Evolutionary conservation across 129 eudicot species (phyloP).

Genomic region (Artemisia argyi): DNA sequence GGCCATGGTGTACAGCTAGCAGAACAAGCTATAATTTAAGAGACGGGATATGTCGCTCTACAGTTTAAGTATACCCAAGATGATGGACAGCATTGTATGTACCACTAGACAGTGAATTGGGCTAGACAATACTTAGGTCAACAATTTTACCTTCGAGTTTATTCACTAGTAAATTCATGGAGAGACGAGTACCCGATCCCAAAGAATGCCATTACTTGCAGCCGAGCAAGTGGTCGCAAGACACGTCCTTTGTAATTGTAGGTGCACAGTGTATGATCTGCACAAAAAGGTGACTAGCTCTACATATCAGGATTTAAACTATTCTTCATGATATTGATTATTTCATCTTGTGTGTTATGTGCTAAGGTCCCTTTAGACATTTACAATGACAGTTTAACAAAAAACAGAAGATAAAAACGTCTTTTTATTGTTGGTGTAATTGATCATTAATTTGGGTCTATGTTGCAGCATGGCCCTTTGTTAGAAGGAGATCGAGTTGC

Average conservation of each 20-base stretch:
- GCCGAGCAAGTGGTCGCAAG: constrained; percentile 68
- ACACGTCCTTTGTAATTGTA: constrained; percentile 61
- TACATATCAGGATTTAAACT: constrained; percentile 22
- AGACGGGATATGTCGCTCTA: constrained; percentile 75
- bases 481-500: no score
- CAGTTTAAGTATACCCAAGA: constrained; percentile 77
- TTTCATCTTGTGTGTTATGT: not conserved
- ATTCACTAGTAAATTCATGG: constrained; percentile 66
- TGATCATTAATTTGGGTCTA: no score
- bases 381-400: no score
- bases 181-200: constrained; percentile 91
- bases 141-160: constrained; percentile 81
- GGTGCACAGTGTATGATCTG: constrained; percentile 9
- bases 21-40: constrained; percentile 66
- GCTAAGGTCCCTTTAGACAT: no score
- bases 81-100: constrained; percentile 90
- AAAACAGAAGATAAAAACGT: no score
- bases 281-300: constrained; percentile 84
- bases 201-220: constrained; percentile 83
- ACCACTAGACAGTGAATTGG: constrained; percentile 88
- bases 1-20: constrained; percentile 77
- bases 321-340: not conserved
- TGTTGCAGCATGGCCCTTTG: no score
- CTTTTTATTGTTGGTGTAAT: no score
- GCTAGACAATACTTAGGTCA: constrained; percentile 89